These are phyloP conservation scores for Cubamyces lactineus DNA, from an alignment of 768 basidiomycete genomes.

Conservation along the genomic window DNA sequence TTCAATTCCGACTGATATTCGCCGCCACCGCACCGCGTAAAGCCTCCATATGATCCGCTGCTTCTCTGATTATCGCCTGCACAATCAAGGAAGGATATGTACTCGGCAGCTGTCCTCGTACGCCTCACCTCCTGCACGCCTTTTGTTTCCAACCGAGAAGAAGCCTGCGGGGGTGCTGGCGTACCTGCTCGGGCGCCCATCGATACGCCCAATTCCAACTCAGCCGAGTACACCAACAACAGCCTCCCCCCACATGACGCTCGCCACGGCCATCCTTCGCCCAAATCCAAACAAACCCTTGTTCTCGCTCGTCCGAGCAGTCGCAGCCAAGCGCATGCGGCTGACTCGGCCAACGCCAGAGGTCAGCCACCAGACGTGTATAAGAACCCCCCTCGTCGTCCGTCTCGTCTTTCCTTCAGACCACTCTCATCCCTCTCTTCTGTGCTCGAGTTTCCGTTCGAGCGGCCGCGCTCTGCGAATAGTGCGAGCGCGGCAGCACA, in stretches of 20 bases:
- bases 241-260: neutral
- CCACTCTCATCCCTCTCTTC: neutral
- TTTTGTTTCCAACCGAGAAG: neutral
- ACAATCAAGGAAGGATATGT: neutral
- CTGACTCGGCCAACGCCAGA: neutral
- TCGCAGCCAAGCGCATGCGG: neutral
- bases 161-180: neutral
- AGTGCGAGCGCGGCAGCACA: conserved; percentile 1
- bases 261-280: neutral
- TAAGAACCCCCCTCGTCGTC: conserved; percentile 1
- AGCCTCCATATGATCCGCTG: neutral
- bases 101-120: neutral
- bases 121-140: neutral
- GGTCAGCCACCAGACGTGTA: neutral
- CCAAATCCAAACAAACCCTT: neutral
- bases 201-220: conserved; percentile 18
- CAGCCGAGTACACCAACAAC: conserved; percentile 9
- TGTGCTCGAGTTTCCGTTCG: conserved; percentile 8
- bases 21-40: neutral
- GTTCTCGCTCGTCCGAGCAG: neutral
- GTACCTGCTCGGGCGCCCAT: conserved; percentile 9
- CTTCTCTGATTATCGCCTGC: conserved; percentile 14
- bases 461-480: neutral
- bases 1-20: no score
- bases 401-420: conserved; percentile 6